Base-by-base conservation (phyloP, 1,284 basidiomycete genomes). In the Pseudozyma sp. region DNA sequence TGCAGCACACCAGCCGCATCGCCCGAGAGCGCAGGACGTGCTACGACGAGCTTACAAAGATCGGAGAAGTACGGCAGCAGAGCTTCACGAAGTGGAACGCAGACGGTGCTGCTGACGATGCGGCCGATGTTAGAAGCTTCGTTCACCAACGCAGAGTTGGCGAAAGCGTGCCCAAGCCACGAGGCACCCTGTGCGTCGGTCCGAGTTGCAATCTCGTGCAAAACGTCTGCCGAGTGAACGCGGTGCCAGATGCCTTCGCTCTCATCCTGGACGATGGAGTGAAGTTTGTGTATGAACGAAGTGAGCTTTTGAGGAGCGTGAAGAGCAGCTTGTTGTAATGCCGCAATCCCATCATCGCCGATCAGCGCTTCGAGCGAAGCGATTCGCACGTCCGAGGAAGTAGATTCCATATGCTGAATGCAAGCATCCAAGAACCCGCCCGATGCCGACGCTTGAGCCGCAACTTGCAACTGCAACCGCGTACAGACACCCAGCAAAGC, bases 41-140 rank as follows among this genome's bases (percentile, higher is more conserved):
- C 52, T n/a, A 65, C 10, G 11, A 64, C 19, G 25, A 62, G 40
- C 52, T 64, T 64, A 63, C 73, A 76, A 5, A 76, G 58, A 39
- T 64, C 53, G 3, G 69, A 63, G 6, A 76, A 57, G 52, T 76
- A 76, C 1, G 79, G 79, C 8, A 80, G 53, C 5, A 81, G 65
- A 19, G 76, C 78, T 50, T 81, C 76, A 36, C 76, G 64, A 31
- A 81, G 43, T 1, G 70, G 66, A 16, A 70, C 64, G 39, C 63
- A 67, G 11, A 62, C 55, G 7, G 74, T 78, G 34, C 49, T 53
- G 38, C 43, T 42, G 35, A 70, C 62, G 2, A 68, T 34, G 4
- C 35, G 43, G 12, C 57, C 67, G 50, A 75, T 52, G 16, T 52
- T 54, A 1, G 42, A 43, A 14, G 56, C 48, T 38, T 71, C 63